Evolutionary conservation across 2,329 filamentous ascomycete genomes (phyloP).

Genomic region (Sporothrix inflata): DNA sequence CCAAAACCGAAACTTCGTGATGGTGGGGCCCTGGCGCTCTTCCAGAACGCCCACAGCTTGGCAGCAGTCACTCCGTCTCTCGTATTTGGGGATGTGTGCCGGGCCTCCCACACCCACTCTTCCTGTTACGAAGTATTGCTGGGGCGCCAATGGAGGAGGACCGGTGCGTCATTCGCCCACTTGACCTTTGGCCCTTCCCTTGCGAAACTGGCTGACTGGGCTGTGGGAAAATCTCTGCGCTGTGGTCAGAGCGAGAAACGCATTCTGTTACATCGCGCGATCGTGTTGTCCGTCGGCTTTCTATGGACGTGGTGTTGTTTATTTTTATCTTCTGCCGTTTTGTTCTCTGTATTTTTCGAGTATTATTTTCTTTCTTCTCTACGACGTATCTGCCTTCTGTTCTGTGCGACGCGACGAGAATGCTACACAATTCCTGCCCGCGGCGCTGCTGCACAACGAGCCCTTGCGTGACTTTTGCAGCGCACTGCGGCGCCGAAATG

Average conservation of each 20-base stretch:
- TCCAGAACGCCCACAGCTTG: neutral
- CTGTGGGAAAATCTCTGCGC: constrained; percentile 14
- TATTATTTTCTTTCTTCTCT: neutral
- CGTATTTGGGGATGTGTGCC: constrained; percentile 5
- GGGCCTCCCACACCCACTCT: constrained; percentile 9
- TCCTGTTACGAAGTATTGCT: neutral
- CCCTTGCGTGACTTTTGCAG: neutral
- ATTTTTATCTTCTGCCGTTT: constrained; percentile 1
- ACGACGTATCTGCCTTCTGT: neutral
- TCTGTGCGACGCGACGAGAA: constrained; percentile 15
- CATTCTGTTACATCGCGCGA: constrained; percentile 25
- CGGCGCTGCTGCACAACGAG: neutral
- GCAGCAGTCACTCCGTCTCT: neutral
- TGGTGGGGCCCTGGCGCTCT: constrained; percentile 7
- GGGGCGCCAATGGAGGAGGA: neutral
- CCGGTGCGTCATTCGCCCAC: constrained; percentile 11
- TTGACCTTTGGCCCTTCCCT: neutral
- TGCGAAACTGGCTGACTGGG: neutral
- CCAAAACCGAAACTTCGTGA: constrained; percentile 16
- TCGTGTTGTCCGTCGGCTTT: constrained; percentile 13
- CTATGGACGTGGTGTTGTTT: neutral
- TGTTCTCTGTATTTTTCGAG: neutral
- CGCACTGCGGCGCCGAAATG: neutral
- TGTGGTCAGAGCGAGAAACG: constrained; percentile 5
- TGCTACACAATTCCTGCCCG: constrained; percentile 2